Percentiles rank a stretch among this genome's conserved stretches.
phyloP scores from a whole-genome alignment of 2,329 filamentous ascomycete genomes.

The Fusarium algeriense region DNA sequence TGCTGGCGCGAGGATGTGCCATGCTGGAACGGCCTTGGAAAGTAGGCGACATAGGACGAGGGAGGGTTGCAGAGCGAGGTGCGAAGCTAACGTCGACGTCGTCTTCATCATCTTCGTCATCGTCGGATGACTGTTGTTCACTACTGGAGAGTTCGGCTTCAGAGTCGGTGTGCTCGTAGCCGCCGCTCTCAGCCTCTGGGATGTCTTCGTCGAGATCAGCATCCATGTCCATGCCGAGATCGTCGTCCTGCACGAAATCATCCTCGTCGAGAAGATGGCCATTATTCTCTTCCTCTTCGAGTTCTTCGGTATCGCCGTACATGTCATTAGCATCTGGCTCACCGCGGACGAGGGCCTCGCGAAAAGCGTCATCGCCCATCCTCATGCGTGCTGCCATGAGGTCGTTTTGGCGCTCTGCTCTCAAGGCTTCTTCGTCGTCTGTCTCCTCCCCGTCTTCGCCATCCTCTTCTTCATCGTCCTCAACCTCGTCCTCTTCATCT shows the following conservation, averaged over 20 bases:
- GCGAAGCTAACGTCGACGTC: constrained; percentile 54
- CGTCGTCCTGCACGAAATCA: constrained; percentile 61
- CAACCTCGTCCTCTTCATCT: constrained; percentile 59
- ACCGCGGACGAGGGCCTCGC: constrained; percentile 67
- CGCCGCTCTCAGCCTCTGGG: constrained; percentile 72
- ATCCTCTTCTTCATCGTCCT: constrained; percentile 55
- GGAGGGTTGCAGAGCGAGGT: constrained; percentile 52
- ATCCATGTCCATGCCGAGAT: constrained; percentile 64
- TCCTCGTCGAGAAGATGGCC: constrained; percentile 74
- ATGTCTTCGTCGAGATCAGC: constrained; percentile 79
- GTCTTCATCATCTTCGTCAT: constrained; percentile 51
- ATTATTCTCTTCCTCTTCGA: constrained; percentile 67
- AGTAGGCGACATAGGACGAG: constrained; percentile 55
- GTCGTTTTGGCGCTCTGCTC: constrained; percentile 61
- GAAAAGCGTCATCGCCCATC: constrained; percentile 71
- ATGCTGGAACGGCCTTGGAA: constrained; percentile 48
- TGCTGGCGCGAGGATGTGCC: constrained; percentile 57
- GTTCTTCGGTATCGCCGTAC: constrained; percentile 66
- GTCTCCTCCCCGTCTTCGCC: constrained; percentile 57
- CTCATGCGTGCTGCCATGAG: constrained; percentile 65
- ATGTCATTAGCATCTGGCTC: constrained; percentile 62
- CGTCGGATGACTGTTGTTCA: constrained; percentile 55
- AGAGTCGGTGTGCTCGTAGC: constrained; percentile 84
- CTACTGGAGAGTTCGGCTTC: constrained; percentile 72
- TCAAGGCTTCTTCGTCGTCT: constrained; percentile 55